Base-by-base conservation (phyloP, 768 basidiomycete genomes). In the Atractiella rhizophila region DNA sequence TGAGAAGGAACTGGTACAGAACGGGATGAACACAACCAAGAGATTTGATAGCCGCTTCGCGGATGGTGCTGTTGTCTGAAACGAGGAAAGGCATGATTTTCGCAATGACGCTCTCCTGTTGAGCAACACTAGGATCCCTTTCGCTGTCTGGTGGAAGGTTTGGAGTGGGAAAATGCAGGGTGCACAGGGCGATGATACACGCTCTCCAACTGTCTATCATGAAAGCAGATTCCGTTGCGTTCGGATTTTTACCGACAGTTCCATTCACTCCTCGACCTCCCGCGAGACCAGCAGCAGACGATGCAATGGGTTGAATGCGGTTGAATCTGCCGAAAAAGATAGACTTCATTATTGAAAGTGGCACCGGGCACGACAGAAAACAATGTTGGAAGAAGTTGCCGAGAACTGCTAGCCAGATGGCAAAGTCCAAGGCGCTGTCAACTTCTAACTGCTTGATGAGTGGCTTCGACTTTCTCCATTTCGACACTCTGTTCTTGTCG, bases 11-110 rank as follows among this genome's bases (percentile, higher is more conserved):
- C 9, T 75, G 69, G 56, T 86, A 83, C 1, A 70, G 71, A 48
- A 62, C 66, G 10, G 71, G 64, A 5, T 79, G 78, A 49, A 88
- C 77, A 20, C 76, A 73, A 52, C 83, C 85, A 54, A 94, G 76
- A 43, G 82, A 80, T 28, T 79, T 62, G 9, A 86, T 80, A 11
- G 79, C 80, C 0, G 76, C 72, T 54, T 85, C 78, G 39, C 81
- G 71, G 57, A 86, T 85, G 9, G 69, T 63, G 2, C 69, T 69
- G 52, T 77, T 74, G 50, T 88, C 83, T 5, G 77, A 78, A 47
- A 80, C 77, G 40, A 94, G 65, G 55, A 83, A 81, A 5, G 80
- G 78, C 0, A 79, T 78, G 39, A 78, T 74, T 45, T 67, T 76
- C 42, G 68, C 76, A 68, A 13, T 66, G 62, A 51, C 78, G 76